Conservation (phyloP, 768 basidiomycete species). For the Serendipita vermifera region DNA sequence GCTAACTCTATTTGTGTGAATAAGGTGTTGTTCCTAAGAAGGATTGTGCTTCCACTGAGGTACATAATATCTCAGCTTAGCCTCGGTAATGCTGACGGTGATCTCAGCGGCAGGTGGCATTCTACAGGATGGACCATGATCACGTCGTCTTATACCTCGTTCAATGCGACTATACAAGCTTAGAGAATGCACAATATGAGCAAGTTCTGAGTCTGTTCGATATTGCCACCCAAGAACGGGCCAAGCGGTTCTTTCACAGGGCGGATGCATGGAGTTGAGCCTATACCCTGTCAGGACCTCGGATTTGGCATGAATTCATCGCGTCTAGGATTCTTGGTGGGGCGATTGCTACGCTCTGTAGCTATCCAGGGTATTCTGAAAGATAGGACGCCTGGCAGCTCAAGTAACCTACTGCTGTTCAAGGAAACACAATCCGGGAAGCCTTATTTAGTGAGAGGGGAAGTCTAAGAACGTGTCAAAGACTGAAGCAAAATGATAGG, state of each 20-base stretch:
- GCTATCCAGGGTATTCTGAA: not conserved
- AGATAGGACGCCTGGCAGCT: not conserved
- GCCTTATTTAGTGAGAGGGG: constrained; percentile 34
- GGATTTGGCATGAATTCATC: not conserved
- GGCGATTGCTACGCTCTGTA: constrained; percentile 41
- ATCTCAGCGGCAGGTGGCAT: too few relatives aligned
- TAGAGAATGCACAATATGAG: constrained; percentile 29
- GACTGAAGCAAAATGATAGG: not conserved
- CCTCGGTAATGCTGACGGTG: too few relatives aligned
- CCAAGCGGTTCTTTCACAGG: constrained; percentile 54
- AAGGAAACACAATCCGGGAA: constrained; percentile 46
- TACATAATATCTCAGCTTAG: too few relatives aligned
- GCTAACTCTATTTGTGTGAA: too few relatives aligned
- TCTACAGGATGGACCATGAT: too few relatives aligned
- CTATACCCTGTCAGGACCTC: not conserved
- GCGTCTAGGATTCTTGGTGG: constrained; percentile 55
- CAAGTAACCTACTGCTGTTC: constrained; percentile 19
- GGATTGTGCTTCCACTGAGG: too few relatives aligned
- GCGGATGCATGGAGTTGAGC: constrained; percentile 63
- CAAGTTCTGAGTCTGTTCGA: constrained; percentile 47
- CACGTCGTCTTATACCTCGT: not conserved
- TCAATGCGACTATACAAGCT: not conserved
- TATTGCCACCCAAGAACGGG: constrained; percentile 37
- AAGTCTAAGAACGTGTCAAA: not conserved
- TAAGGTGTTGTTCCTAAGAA: too few relatives aligned